Base-by-base conservation (phyloP, 2,329 filamentous ascomycete species). In the Fusarium beomiforme region DNA sequence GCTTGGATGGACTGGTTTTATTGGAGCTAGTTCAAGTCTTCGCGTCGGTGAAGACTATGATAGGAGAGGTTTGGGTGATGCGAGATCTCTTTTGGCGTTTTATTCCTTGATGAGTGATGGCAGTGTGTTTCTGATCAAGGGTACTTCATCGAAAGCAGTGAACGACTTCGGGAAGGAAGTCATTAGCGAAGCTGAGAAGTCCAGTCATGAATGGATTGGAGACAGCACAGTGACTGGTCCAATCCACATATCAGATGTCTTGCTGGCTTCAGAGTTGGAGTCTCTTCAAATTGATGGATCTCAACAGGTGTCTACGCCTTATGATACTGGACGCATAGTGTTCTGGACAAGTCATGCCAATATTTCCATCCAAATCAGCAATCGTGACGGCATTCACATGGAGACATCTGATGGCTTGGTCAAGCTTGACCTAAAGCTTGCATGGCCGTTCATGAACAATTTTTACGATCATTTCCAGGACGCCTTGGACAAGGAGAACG, bases 291-390 rank as follows among this genome's bases (percentile, higher is more conserved):
- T 53, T 5, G 19, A 44, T 3, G 3, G 19, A 11, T 8, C n/a
- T n/a, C 37, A 31, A 6, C 2, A 29, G 11, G 11, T 21, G 12
- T 31, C 10, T 6, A 7, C 3, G 6, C 47, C 42, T 1, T 50
- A 67, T 2, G 62, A 67, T 26, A 67, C 54, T 4, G 55, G 62
- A 2, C 42, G 54, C 8, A 29, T 67, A 16, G 36, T 67, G 5
- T 67, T 67, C 21, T 39, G 23, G 21, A 50, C 64, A 31, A 67
- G 62, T n/a, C 46, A 67, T 19, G 24, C 36, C 6, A 21, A 29
- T 8, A 16, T 43, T 1, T 29, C 19, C 4, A 42, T 51, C 1
- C 23, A 33, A 1, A 6, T 41, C 5, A 19, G 24, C 3, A 13
- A 39, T 1, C 5, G 26, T 16, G 10, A 31, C 8, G 24, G 26